These are phyloP conservation scores for Ogataea minuta DNA, from an alignment of 805 yeast species.

Conservation along the genomic window DNA sequence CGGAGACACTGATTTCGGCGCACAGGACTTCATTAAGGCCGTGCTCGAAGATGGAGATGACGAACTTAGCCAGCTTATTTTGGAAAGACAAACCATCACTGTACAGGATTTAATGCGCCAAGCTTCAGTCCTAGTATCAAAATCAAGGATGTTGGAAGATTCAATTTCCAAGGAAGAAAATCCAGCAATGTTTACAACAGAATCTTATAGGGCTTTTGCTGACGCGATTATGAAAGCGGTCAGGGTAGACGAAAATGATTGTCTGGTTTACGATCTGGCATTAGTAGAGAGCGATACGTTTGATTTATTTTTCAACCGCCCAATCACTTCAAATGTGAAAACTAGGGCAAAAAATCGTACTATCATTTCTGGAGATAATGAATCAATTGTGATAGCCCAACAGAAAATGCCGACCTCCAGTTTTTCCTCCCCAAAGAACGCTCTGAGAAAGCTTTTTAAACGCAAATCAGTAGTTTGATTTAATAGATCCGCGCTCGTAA, in stretches of 20 bases:
- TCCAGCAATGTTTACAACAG: constrained; percentile 23
- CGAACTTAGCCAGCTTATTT: constrained; percentile 24
- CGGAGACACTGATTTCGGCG: constrained; percentile 56
- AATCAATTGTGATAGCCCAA: constrained; percentile 14
- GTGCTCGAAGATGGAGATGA: constrained; percentile 31
- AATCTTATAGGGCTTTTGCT: constrained; percentile 22
- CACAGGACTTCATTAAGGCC: constrained; percentile 57
- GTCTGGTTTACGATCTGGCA: constrained; percentile 19
- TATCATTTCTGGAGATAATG: constrained; percentile 18
- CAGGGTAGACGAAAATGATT: constrained; percentile 16
- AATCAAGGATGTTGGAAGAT: constrained; percentile 20
- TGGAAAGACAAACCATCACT: constrained; percentile 21
- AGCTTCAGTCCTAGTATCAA: constrained; percentile 24
- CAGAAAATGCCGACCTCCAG: constrained; percentile 1
- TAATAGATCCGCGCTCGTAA: constrained; percentile 10
- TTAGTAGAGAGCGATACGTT: constrained; percentile 10
- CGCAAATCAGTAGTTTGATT: constrained; percentile 9
- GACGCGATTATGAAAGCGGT: constrained; percentile 14
- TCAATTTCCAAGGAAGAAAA: constrained; percentile 22
- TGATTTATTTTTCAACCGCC: constrained; percentile 14
- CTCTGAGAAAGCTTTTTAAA: constrained; percentile 25
- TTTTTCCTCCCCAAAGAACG: constrained; percentile 14
- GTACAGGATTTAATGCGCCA: constrained; percentile 28
- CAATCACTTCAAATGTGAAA: constrained; percentile 2
- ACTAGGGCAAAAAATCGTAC: constrained; percentile 12